A percentile compares a stretch with the other conserved stretches of the same genome.
Conservation (phyloP, 2,329 filamentous ascomycete genomes). For the Rhexocercosporidium sp. region DNA sequence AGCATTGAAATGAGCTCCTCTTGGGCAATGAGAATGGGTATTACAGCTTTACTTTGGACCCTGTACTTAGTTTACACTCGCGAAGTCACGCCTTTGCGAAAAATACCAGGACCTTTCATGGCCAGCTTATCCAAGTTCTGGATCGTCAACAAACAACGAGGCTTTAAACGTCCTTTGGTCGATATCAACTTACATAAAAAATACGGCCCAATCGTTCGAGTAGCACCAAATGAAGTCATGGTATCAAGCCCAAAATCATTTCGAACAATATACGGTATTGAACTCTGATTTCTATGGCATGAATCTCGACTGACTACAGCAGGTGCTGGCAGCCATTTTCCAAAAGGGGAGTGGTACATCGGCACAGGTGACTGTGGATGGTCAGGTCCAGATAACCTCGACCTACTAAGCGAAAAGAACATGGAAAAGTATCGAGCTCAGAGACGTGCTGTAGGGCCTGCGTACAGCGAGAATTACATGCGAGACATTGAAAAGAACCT, state of each 20-base stretch:
- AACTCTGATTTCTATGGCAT: no score
- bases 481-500: slow-evolving; percentile 24
- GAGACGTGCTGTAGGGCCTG: slow-evolving; percentile 23
- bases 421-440: slow-evolving; percentile 28
- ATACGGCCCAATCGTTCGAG: slow-evolving; percentile 56
- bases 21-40: not conserved
- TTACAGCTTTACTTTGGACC: not conserved
- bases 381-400: slow-evolving; percentile 15
- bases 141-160: slow-evolving; percentile 44
- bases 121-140: slow-evolving; percentile 52
- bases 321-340: slow-evolving; percentile 23
- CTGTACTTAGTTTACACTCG: slow-evolving; percentile 14
- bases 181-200: slow-evolving; percentile 46
- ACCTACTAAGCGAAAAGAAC: slow-evolving; percentile 20
- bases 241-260: slow-evolving; percentile 47
- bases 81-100: slow-evolving; percentile 39
- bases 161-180: slow-evolving; percentile 20
- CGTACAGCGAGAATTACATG: slow-evolving; percentile 23
- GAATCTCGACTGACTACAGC: not conserved
- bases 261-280: slow-evolving; percentile 24
- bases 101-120: slow-evolving; percentile 52
- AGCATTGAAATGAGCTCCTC: not conserved
- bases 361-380: slow-evolving; percentile 14
- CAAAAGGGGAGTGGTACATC: slow-evolving; percentile 23
- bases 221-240: slow-evolving; percentile 54